Base-by-base conservation (phyloP, 2,329 filamentous ascomycete species). In the Colletotrichum chrysophilum region DNA sequence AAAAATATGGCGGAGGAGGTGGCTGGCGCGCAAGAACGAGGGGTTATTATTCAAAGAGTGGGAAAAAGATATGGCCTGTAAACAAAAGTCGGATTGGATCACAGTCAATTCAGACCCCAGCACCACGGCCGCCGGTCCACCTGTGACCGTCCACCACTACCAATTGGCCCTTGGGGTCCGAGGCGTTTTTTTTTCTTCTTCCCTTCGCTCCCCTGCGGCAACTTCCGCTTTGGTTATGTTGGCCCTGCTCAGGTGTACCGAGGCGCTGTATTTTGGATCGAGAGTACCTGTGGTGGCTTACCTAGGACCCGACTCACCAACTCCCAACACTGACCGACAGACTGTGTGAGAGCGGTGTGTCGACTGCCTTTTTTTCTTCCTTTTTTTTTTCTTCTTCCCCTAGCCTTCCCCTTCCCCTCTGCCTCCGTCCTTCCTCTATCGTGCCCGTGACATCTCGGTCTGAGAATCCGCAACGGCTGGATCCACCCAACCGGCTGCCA, bases 31-130 rank as follows among this genome's bases (percentile, higher is more conserved):
- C 64, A 73, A 68, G 43, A 73, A 30, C 74, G 74, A 76, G 74
- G 70, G 74, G 70, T 74, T 73, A 64, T 76, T 76, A 76, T 74
- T 74, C 64, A 69, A 48, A 67, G 60, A 62, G 70, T 65, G 70
- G 70, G 65, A 68, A 69, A 60, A 76, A 76, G 70, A 74, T 69
- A 73, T 34, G 64, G 66, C 38, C 65, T 68, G 74, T 74, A 76
- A 74, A 76, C 70, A 76, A 74, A 75, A 76, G 74, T 74, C 65
- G 65, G 60, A 76, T 74, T 58, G 65, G 60, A 76, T 76, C 64
- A 74, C 70, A 75, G 58, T 69, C 43, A 74, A 68, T 60, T 68
- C 34, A 43, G 32, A 62, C 70, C 66, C 66, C 56, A 73, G 70
- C 65, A 52, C 43, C 10, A 52, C 43, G 18, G 43, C 43, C 43